Base-by-base conservation (phyloP, 306 rosid species). In the Cicer chorassanicum region DNA sequence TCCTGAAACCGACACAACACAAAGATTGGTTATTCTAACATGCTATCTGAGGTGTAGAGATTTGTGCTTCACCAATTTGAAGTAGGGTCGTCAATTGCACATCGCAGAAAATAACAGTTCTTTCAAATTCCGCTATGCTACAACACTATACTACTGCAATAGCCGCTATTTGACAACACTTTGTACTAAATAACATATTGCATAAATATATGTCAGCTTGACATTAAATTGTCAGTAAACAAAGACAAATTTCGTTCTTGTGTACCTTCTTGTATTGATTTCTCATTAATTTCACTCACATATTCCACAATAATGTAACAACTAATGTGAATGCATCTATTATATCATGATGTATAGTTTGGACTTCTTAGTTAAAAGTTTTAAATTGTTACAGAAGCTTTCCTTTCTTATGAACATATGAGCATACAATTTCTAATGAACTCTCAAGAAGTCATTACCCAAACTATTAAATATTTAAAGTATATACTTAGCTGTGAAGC, bases 1-100 rank as follows among this genome's bases (percentile, higher is more conserved):
- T 95, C 99, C 99, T 95, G 91, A 74, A 80, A 86, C 64, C 85
- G 82, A 81, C 56, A 75, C 24, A 82, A 57, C 10, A 60, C 51
- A 68, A 38, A 48, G 19, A 40, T 39, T 39, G 38, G 70, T 53
- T 61, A 82, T 61, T 45, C 68, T 36, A 36, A 62, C 73, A 80
- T 53, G 43, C 29, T 44, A 43, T 43, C 36, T 9, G 21, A 49
- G 61, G 41, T 49, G 46, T 36, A 55, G 49, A 72, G 14, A 43
- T 61, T 9, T 4, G 51, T 48, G 53, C 6, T 70, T 57, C 66
- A 19, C 59, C 63, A 49, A 15, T 21, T 63, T 50, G 41, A 56
- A 14, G 67, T 4, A 29, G 36, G 5, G 36, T 29, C 1, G 36
- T 29, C 36, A 29, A 29, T 29, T 4, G 36, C 4, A 4, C 0